Evolutionary conservation across 768 basidiomycete species (phyloP).

Genomic region (Mycena venus): DNA sequence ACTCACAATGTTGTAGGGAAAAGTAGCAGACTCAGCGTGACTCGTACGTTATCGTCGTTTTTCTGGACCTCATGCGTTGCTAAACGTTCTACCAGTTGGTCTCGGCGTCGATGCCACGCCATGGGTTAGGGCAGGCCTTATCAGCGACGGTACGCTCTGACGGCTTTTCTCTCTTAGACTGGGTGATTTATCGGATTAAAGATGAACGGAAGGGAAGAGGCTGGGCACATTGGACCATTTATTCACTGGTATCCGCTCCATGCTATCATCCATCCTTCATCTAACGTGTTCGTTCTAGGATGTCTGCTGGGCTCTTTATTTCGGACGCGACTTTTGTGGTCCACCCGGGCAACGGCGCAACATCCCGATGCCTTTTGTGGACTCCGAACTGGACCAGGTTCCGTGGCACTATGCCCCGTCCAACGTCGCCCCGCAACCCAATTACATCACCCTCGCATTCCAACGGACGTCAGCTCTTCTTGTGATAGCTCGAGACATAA

Average conservation of each 20-base stretch:
- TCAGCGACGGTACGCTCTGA: too few relatives aligned
- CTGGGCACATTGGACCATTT: conserved; percentile 57
- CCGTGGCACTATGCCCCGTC: conserved; percentile 47
- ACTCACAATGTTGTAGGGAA: conserved; percentile 3
- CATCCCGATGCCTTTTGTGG: conserved; percentile 51
- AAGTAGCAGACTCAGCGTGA: conserved; percentile 8
- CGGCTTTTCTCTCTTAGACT: too few relatives aligned
- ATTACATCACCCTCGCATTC: conserved; percentile 44
- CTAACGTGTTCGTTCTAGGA: conserved; percentile 40
- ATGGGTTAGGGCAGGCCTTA: conserved; percentile 53
- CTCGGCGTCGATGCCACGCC: conserved; percentile 53
- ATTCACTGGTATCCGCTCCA: conserved; percentile 38
- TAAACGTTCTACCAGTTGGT: conserved; percentile 46
- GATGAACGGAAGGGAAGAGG: conserved; percentile 54
- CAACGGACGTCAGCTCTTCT: conserved; percentile 46
- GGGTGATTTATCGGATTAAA: too few relatives aligned
- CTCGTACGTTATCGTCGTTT: too few relatives aligned
- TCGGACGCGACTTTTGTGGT: conserved; percentile 56
- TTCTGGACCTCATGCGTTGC: too few relatives aligned
- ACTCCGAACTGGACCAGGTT: conserved; percentile 46
- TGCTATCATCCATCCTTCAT: too few relatives aligned
- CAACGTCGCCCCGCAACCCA: conserved; percentile 40
- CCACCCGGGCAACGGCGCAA: conserved; percentile 34
- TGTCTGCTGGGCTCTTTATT: conserved; percentile 59
- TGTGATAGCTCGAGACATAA: conserved; percentile 46